Conservation (phyloP, 345 rosid species). For the Cardamine occulta region DNA sequence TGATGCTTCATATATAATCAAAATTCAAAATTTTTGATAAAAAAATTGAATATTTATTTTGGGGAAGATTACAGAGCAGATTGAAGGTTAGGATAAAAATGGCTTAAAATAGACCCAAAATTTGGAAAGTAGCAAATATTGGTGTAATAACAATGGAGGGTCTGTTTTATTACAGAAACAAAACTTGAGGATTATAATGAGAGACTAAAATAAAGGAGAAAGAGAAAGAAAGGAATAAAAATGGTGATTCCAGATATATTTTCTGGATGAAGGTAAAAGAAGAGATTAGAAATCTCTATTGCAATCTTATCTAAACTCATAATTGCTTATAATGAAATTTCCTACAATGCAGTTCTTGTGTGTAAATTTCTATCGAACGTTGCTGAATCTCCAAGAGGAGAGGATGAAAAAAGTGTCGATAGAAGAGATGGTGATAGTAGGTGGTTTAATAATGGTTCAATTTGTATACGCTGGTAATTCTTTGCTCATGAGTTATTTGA, state of each 20-base stretch:
- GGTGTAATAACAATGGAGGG: constrained; percentile 38
- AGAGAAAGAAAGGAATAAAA: constrained; percentile 12
- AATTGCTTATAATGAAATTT: constrained; percentile 15
- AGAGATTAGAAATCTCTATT: constrained; percentile 14
- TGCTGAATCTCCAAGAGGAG: constrained; percentile 22
- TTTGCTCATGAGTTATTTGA: constrained; percentile 66
- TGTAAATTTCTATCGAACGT: constrained; percentile 16
- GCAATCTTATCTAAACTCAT: constrained; percentile 17
- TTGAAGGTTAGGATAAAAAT: constrained; percentile 31
- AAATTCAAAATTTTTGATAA: background rate
- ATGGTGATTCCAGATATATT: constrained; percentile 29
- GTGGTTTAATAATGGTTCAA: constrained; percentile 70
- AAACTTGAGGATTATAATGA: constrained; percentile 29
- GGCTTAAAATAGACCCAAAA: constrained; percentile 36
- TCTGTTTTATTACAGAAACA: constrained; percentile 19
- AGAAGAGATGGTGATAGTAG: constrained; percentile 63
- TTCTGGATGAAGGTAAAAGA: constrained; percentile 34
- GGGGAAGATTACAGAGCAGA: constrained; percentile 9
- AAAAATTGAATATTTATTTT: background rate
- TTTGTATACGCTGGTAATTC: constrained; percentile 70
- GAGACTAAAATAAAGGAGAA: too few relatives aligned
- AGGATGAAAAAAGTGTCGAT: constrained; percentile 47
- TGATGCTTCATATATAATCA: background rate
- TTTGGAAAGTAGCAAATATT: constrained; percentile 38
- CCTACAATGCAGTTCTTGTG: constrained; percentile 20